Evolutionary conservation across 177 flowering plant species (phyloP).

Genomic region (Vitis hybrid): DNA sequence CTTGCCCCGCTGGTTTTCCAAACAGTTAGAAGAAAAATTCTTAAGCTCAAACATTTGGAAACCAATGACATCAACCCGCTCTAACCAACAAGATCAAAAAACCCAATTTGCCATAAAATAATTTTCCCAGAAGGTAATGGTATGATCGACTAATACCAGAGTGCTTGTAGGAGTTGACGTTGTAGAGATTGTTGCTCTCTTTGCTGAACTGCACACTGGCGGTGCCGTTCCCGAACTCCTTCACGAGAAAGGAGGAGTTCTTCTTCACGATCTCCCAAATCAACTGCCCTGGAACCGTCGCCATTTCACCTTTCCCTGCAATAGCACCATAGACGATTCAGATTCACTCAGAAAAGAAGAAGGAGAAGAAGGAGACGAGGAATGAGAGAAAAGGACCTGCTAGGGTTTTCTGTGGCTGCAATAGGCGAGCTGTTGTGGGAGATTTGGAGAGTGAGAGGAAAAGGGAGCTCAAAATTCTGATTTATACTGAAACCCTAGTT

Average conservation of each 20-base stretch:
- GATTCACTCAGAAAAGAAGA: not conserved
- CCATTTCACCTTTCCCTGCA: conserved; percentile 38
- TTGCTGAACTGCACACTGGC: conserved; percentile 68
- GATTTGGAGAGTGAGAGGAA: conserved; percentile 5
- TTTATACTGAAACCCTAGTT: not conserved
- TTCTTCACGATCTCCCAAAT: conserved; percentile 94
- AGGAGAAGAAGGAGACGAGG: not conserved
- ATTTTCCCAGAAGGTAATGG: too few species aligned
- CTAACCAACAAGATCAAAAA: not conserved
- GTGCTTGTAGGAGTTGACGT: conserved; percentile 70
- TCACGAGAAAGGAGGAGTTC: conserved; percentile 78
- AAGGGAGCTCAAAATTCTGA: not conserved
- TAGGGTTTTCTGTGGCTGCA: conserved; percentile 1
- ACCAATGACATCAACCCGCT: too few species aligned
- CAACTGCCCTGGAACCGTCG: conserved; percentile 77
- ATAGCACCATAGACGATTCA: conserved; percentile 13
- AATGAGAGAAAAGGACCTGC: not conserved
- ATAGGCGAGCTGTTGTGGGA: not conserved
- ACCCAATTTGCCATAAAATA: too few species aligned
- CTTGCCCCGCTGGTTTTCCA: too few species aligned
- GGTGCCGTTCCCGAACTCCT: conserved; percentile 76
- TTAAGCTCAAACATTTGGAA: too few species aligned
- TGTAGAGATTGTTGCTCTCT: conserved; percentile 81
- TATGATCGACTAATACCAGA: conserved; percentile 44
- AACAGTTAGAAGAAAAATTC: too few species aligned